phyloP scores from a whole-genome alignment of 805 yeast genomes.

The Barnettozyma sp. region DNA sequence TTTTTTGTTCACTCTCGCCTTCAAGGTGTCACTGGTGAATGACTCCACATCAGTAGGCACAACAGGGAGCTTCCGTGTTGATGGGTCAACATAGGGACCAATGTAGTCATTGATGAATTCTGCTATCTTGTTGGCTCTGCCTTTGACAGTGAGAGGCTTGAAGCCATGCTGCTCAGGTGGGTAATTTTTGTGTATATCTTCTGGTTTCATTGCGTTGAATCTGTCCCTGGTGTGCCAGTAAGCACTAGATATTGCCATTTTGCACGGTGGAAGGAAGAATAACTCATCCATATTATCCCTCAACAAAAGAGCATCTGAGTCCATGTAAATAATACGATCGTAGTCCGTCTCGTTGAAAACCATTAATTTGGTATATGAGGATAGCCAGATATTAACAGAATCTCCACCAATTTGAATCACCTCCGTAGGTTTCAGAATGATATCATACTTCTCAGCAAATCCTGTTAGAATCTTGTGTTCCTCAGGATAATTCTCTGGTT shows the following conservation, averaged over 20 bases:
- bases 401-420: conserved; percentile 16
- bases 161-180: conserved; percentile 17
- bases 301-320: conserved; percentile 45
- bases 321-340: conserved; percentile 49
- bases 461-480: conserved; percentile 10
- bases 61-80: neutral
- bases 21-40: neutral
- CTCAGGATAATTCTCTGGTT: conserved; percentile 12
- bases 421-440: conserved; percentile 15
- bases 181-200: conserved; percentile 16
- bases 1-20: conserved; percentile 8
- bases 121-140: conserved; percentile 17
- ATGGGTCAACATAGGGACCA: neutral
- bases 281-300: conserved; percentile 40
- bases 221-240: conserved; percentile 31
- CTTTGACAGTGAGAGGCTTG: conserved; percentile 19
- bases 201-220: conserved; percentile 20
- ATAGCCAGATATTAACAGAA: conserved; percentile 33
- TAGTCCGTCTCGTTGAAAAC: conserved; percentile 44
- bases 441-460: conserved; percentile 11
- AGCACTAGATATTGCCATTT: conserved; percentile 40
- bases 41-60: neutral
- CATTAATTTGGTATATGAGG: conserved; percentile 48
- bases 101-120: conserved; percentile 7
- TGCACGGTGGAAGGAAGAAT: conserved; percentile 41